Evolutionary conservation across 352 stramenopile genomes (phyloP), one percentile per base, ranked within the genome.

Genomic region (Phytopythium kandeliae): DNA sequence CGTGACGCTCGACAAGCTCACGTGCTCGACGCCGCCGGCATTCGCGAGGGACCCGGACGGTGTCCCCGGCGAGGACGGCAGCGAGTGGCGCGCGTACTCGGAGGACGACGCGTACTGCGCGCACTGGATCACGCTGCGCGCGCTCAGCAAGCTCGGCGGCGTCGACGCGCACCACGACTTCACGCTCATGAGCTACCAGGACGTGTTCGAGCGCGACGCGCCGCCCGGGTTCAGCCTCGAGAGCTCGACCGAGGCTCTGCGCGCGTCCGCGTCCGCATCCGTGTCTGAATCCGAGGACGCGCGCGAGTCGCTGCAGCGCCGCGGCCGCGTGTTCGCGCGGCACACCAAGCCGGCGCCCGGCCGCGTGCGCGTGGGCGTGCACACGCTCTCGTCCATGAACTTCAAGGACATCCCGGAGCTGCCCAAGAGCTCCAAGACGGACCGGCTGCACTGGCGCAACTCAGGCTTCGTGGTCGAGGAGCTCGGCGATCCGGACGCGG

Each of bases 121-220:
- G 51, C 73, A 86, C 48, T 89, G 78, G 78, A 54, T 89, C 34
- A 65, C 75, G 31, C 67, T 89, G 35, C 70, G 71, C 28, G 57
- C 60, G 13, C 62, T 74, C 19, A 55, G 63, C 10, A 71, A 63
- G 31, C 53, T 74, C 26, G 60, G 59, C 2, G 67, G 51, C 35
- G 53, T 58, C 11, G 73, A 85, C 35, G 75, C 66, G 51, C 49
- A 58, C 36, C 64, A 68, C 46, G 78, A 89, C 47, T 86, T 86
- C 38, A 89, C 78, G 4, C 56, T 89, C 2, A 76, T 82, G n/a
- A 71, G 64, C 56, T 89, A 86, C 57, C 78, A 89, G 51, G 78
- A 89, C 57, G 64, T 57, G 7, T 89, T 85, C 44, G 61, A 71
- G 35, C 62, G 64, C 17, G 60, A 78, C 34, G 71, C 68, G 4